Base-by-base conservation (phyloP, 2,329 filamentous ascomycete genomes). In the Leptoxyphium fumago region DNA sequence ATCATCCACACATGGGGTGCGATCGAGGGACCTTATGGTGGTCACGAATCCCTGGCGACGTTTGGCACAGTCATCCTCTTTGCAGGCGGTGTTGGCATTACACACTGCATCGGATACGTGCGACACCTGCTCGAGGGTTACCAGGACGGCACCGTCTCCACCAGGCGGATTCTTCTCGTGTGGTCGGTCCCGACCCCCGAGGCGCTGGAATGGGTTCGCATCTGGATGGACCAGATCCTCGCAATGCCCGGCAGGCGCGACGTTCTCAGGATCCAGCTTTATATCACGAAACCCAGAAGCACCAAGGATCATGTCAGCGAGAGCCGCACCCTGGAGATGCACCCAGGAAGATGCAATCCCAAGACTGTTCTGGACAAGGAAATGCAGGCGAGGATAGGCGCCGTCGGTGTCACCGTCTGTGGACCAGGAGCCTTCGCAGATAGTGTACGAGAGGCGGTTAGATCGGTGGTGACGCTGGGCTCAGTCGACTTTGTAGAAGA, bases 61-160 rank as follows among this genome's bases (percentile, higher is more conserved):
- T 88, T 86, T 61, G 84, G 84, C 50, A 86, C 82, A 0, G 78
- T 82, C 28, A 75, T 88, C 61, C 73, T 89, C 34, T 84, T 89
- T 57, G 84, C 84, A 0, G 84, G 82, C 45, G 84, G 84, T 54
- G 80, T 88, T 10, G 84, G 84, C 49, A 84, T 89, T 54, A 86
- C 84, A 1, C 83, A 89, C 54, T 81, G 82, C 50, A 77, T 87
- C 21, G 80, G 81, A 43, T 82, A 84, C 59, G 74, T 88, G 34
- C 77, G 80, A 45, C 76, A 85, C 50, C 73, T 89, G 1, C 75
- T 88, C 26, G 67, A 71, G 5, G 81, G 82, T 34, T 83, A 75
- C 59, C 71, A 73, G 47, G 76, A 80, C 49, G 78, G 78, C 45
- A 84, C 78, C 0, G 78, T 82, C 5, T 80, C 82, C 1, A 77